Base-by-base conservation (phyloP, 192 early-diverging fungal species). In the Backusella westeae region DNA sequence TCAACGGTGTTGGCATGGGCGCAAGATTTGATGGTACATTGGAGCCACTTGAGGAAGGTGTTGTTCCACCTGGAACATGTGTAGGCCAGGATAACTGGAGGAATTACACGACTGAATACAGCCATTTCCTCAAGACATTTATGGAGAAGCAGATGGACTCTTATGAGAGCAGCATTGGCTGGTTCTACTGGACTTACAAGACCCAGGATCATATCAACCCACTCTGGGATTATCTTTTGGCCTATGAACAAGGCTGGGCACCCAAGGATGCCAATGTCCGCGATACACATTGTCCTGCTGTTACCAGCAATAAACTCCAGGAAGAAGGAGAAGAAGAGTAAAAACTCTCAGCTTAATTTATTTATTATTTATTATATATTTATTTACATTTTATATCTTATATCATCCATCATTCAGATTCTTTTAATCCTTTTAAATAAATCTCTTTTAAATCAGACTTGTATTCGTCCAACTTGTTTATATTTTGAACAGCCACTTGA, bases 141-240 rank as follows among this genome's bases (percentile, higher is more conserved):
- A 85, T 88, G 39, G 78, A 81, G 56, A 85, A 87, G 0, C 92
- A 93, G 63, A 63, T 91, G 74, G 88, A 91, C 77, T 81, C 92
- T 0, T 93, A 89, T 75, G 90, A 92, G 69, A 19, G 69, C 21
- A 77, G 87, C 3, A 74, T 82, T 34, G 92, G 90, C 0, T 93
- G 92, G 90, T 90, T 90, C 73, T 91, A 84, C 56, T 93, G 92
- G 92, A 91, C 89, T 78, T 93, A 90, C 77, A 90, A 89, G 65
- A 90, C 92, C 1, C 90, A 93, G 49, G 68, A 83, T 34, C 82
- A 83, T 72, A 44, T 76, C 35, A 89, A 90, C 29, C 92, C 92
- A n/a, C 86, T 90, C 67, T 93, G 92, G 92, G 87, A 90, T 34
- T 93, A 91, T 66, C 78, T 91, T 26, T 78, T 90, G 39, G 92